Conservation (phyloP, 116 monocot genomes). For the Zostera marina region DNA sequence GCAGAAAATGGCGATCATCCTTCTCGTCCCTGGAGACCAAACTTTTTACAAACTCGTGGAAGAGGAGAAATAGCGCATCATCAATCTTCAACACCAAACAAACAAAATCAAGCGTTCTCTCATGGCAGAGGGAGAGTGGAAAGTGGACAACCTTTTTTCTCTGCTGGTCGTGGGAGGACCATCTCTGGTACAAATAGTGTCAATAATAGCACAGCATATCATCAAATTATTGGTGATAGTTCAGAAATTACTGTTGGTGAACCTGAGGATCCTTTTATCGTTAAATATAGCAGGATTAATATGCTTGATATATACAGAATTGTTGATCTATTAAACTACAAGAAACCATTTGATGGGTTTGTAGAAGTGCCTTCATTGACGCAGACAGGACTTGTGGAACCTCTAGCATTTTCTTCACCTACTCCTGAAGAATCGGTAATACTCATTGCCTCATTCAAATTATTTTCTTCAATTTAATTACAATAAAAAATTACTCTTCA, state of each 20-base stretch:
- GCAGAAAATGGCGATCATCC: constrained; percentile 48
- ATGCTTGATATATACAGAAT: constrained; percentile 76
- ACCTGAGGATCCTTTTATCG: constrained; percentile 22
- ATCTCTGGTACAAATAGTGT: constrained; percentile 5
- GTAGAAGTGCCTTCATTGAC: constrained; percentile 54
- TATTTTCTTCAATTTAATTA: background rate
- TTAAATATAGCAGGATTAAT: constrained; percentile 77
- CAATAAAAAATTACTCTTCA: constrained; percentile 3
- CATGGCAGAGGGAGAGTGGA: constrained; percentile 66
- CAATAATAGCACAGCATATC: constrained; percentile 12
- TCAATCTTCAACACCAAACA: constrained; percentile 21
- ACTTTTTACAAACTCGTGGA: constrained; percentile 36
- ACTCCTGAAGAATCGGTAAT: constrained; percentile 74
- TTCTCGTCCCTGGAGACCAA: constrained; percentile 69
- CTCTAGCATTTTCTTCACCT: constrained; percentile 58
- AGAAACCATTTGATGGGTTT: constrained; percentile 23
- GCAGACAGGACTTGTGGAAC: constrained; percentile 38
- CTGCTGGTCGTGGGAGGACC: constrained; percentile 37
- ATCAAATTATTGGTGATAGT: constrained; percentile 19
- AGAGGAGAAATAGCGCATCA: constrained; percentile 34
- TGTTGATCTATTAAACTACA: constrained; percentile 36
- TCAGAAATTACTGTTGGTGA: constrained; percentile 31
- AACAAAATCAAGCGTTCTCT: constrained; percentile 29
- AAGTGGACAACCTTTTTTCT: constrained; percentile 27
- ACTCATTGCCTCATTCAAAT: constrained; percentile 1